These are phyloP conservation scores for Daldinia bambusicola DNA, from an alignment of 495 filamentous ascomycete genomes.

Conservation along the genomic window DNA sequence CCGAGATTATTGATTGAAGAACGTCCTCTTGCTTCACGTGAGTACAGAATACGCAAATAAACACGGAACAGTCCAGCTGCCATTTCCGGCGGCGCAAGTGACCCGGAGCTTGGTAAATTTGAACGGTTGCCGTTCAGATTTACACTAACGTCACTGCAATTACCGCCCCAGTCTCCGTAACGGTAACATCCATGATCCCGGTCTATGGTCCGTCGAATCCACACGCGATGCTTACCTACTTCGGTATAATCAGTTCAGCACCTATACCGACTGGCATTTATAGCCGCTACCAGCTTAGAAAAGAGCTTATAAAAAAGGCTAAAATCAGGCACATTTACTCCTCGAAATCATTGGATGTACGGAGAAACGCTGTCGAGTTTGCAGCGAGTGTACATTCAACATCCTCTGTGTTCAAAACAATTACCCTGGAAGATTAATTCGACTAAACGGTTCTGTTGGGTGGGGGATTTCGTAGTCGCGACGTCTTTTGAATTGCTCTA, in stretches of 20 bases:
- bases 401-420: background rate
- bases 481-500: constrained; percentile 37
- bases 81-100: background rate
- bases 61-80: background rate
- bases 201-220: background rate
- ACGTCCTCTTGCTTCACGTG: constrained; percentile 1
- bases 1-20: background rate
- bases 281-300: background rate
- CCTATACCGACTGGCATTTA: background rate
- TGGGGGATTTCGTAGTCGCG: constrained; percentile 19
- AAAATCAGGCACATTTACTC: background rate
- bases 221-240: background rate
- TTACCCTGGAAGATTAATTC: background rate
- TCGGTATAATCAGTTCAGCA: constrained; percentile 40
- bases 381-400: background rate
- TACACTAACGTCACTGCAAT: background rate
- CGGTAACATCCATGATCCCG: constrained; percentile 3
- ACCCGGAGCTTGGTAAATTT: background rate
- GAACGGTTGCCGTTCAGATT: background rate
- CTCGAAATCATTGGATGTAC: background rate
- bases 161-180: background rate
- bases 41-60: background rate
- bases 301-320: background rate
- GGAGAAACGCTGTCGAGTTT: background rate
- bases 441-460: background rate